phyloP scores from a whole-genome alignment of 1,284 basidiomycete genomes.

The Sphagnurus paluster region DNA sequence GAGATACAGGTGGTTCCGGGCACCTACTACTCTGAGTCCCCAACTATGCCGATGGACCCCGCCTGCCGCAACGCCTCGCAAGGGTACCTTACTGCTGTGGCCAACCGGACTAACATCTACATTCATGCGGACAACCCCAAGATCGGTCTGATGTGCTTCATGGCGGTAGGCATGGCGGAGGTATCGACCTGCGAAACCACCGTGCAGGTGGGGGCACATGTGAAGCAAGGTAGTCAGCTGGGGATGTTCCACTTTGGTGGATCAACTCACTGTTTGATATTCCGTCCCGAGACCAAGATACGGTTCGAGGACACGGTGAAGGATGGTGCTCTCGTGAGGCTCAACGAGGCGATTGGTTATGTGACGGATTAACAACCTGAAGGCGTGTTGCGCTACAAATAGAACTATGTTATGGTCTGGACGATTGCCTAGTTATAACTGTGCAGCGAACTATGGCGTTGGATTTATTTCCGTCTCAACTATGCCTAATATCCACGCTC shows the following conservation, averaged over 20 bases:
- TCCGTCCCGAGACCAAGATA: slow-evolving; percentile 25
- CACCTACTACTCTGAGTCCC: slow-evolving; percentile 48
- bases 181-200: slow-evolving; percentile 28
- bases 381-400: background rate
- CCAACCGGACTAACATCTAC: slow-evolving; percentile 50
- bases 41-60: slow-evolving; percentile 22
- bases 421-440: no score
- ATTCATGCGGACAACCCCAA: slow-evolving; percentile 50
- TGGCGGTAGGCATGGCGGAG: slow-evolving; percentile 57
- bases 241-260: slow-evolving; percentile 57
- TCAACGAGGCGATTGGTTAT: slow-evolving; percentile 6
- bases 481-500: no score
- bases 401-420: no score
- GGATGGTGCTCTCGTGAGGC: background rate
- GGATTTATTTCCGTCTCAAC: no score
- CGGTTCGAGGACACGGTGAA: slow-evolving; percentile 2
- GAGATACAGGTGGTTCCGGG: slow-evolving; percentile 45
- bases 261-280: slow-evolving; percentile 44
- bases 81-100: slow-evolving; percentile 29
- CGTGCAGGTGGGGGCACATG: slow-evolving; percentile 25
- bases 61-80: slow-evolving; percentile 29
- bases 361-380: background rate
- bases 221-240: slow-evolving; percentile 47
- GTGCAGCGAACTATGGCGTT: no score
- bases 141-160: slow-evolving; percentile 51